Evolutionary conservation across 2,329 filamentous ascomycete species (phyloP).

Genomic region (Lecanosticta acicola): DNA sequence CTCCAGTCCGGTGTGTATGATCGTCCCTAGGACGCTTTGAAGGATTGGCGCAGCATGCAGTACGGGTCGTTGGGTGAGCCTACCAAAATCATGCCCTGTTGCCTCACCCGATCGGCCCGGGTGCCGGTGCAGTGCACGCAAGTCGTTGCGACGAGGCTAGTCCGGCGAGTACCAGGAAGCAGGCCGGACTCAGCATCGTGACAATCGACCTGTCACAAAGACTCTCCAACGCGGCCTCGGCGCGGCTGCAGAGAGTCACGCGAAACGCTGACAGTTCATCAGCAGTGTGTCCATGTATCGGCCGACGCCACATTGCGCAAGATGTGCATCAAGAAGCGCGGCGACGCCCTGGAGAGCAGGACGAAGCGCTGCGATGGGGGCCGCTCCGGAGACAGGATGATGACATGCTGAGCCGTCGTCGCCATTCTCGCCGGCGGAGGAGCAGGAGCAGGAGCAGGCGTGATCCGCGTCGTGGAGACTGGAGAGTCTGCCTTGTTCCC

Average conservation of each 20-base stretch:
- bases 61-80: slow-evolving; percentile 17
- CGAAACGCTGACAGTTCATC: slow-evolving; percentile 30
- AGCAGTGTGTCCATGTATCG: slow-evolving; percentile 9
- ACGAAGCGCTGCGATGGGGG: slow-evolving; percentile 7
- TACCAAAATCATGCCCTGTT: slow-evolving; percentile 28
- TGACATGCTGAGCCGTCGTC: slow-evolving; percentile 2
- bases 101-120: slow-evolving; percentile 29
- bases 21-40: slow-evolving; percentile 24
- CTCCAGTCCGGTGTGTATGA: slow-evolving; percentile 28
- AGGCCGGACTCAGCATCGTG: slow-evolving; percentile 15
- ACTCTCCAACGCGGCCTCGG: slow-evolving; percentile 13
- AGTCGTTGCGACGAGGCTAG: slow-evolving; percentile 23
- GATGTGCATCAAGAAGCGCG: slow-evolving; percentile 21
- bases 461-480: too few relatives aligned
- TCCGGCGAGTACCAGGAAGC: slow-evolving; percentile 20
- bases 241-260: slow-evolving; percentile 26
- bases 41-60: slow-evolving; percentile 25
- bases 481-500: slow-evolving; percentile 3
- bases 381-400: background rate
- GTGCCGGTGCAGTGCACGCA: slow-evolving; percentile 26
- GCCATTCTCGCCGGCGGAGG: slow-evolving; percentile 18
- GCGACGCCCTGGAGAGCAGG: slow-evolving; percentile 1
- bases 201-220: slow-evolving; percentile 29
- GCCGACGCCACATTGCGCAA: slow-evolving; percentile 28
- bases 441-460: too few relatives aligned